Evolutionary conservation across 1,284 basidiomycete species (phyloP).

Genomic region (Ceratobasidium sp.): DNA sequence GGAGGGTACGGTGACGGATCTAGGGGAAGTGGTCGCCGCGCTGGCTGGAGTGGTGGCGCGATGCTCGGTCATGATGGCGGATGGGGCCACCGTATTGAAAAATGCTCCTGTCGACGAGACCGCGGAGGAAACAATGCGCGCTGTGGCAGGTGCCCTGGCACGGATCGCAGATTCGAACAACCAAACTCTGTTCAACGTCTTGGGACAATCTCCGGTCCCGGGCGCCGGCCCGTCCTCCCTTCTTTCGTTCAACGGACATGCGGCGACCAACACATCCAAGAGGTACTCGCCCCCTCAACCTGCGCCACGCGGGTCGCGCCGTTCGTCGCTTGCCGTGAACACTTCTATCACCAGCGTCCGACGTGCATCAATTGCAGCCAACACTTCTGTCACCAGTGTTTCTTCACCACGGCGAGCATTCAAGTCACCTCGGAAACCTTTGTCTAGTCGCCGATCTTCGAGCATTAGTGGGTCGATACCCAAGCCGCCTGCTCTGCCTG

Average conservation of each 20-base stretch:
- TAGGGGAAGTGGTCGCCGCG: slow-evolving; percentile 76
- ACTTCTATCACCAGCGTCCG: slow-evolving; percentile 57
- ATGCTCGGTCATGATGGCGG: slow-evolving; percentile 78
- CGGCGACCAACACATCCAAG: slow-evolving; percentile 36
- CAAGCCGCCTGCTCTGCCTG: slow-evolving; percentile 32
- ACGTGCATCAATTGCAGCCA: slow-evolving; percentile 55
- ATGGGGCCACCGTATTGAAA: slow-evolving; percentile 71
- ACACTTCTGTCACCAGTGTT: slow-evolving; percentile 53
- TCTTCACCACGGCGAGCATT: slow-evolving; percentile 56
- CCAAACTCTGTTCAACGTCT: slow-evolving; percentile 70
- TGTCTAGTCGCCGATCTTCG: slow-evolving; percentile 46
- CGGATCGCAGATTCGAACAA: slow-evolving; percentile 76
- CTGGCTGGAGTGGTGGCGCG: slow-evolving; percentile 85
- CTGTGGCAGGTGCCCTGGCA: slow-evolving; percentile 66
- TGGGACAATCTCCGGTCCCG: slow-evolving; percentile 73
- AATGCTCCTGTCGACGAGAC: slow-evolving; percentile 58
- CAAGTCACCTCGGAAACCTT: slow-evolving; percentile 77
- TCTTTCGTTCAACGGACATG: slow-evolving; percentile 54
- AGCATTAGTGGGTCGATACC: slow-evolving; percentile 40
- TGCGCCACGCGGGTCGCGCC: slow-evolving; percentile 47
- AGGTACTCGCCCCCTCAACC: slow-evolving; percentile 34
- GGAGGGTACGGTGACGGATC: slow-evolving; percentile 72
- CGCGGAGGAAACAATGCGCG: slow-evolving; percentile 56
- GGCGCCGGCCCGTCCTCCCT: slow-evolving; percentile 65
- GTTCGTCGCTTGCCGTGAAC: slow-evolving; percentile 54